Evolutionary conservation across 2,329 filamentous ascomycete genomes (phyloP), one percentile per base, ranked within the genome.

Genomic region (Allantophomopsis cytisporea): DNA sequence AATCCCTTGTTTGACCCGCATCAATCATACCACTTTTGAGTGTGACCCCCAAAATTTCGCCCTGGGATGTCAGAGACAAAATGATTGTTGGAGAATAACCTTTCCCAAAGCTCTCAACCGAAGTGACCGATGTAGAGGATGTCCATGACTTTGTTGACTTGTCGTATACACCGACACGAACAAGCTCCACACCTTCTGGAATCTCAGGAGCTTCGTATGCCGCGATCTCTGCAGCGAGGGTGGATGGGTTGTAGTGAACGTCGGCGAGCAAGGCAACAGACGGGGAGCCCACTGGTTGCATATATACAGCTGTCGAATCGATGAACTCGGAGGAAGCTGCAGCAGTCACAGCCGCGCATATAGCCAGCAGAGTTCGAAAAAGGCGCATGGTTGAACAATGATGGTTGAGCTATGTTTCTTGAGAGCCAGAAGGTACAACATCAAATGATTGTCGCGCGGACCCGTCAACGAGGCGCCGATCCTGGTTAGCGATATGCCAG

Each of bases 1-100:
- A 80, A 53, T 80, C 74, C 46, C 76, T 64, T 49, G 76, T 80
- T 48, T 71, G 65, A 2, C 76, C 76, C 10, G 76, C 76, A 53
- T 80, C 76, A 41, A 80, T 72, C 47, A 55, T 55, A 15, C 74
- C 66, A n/a, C 74, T 73, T 53, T 68, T 69, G 36, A 68, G 54
- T 28, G 63, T 62, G 12, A 66, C 71, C 18, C 73, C 68, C 37
- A 75, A 50, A 2, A 73, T 58, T 7, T 58, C 55, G 7, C 64
- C 66, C 18, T 46, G 47, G 16, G 52, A 53, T 45, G 69, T 66
- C 31, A 78, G 59, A 2, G 64, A 65, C 11, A 80, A 54, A 18
- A 73, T 50, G 38, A 81, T 56, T 39, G 68, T 67, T 13, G 74
- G 74, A 45, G 68, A 62, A 54, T 71, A 79, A 5, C 76, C 76